A percentile compares a stretch with the other conserved stretches of the same genome.
Evolutionary conservation across 805 yeast genomes (phyloP).

Genomic region (Candida namnaoensis): DNA sequence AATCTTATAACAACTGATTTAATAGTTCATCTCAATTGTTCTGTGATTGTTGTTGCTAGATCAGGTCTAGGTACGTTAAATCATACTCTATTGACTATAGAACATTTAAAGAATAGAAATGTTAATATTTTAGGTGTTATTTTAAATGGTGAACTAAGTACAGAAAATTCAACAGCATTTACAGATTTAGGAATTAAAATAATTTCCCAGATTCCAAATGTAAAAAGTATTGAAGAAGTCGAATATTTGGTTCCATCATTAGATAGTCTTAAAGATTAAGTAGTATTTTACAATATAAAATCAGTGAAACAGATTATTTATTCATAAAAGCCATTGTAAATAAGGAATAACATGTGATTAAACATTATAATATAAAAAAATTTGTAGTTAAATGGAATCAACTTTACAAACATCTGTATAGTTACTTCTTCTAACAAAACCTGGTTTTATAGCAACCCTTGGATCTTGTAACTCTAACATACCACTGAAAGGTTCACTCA

Average conservation of each 20-base stretch:
- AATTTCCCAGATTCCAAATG: constrained; percentile 26
- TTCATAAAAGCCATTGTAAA: no score
- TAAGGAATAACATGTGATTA: no score
- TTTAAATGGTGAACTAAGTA: constrained; percentile 16
- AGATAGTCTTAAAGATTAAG: no score
- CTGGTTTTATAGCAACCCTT: not conserved
- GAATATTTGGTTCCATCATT: not conserved
- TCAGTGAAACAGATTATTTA: no score
- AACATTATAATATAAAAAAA: not conserved
- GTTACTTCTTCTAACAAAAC: not conserved
- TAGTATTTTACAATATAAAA: not conserved
- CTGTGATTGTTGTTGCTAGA: constrained; percentile 19
- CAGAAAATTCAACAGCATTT: constrained; percentile 13
- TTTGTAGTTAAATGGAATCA: not conserved
- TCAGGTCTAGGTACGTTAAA: constrained; percentile 22
- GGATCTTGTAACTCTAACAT: constrained; percentile 2
- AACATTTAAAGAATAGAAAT: constrained; percentile 13
- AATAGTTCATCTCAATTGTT: constrained; percentile 10
- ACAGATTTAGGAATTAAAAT: constrained; percentile 13
- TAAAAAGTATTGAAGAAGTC: constrained; percentile 1
- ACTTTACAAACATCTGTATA: constrained; percentile 1
- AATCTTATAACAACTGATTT: constrained; percentile 17
- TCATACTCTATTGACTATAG: constrained; percentile 19
- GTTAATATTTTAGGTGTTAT: constrained; percentile 15
- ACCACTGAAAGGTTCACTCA: constrained; percentile 5